Base-by-base conservation (phyloP, 1,284 basidiomycete genomes). In the Ustilago crameri region DNA sequence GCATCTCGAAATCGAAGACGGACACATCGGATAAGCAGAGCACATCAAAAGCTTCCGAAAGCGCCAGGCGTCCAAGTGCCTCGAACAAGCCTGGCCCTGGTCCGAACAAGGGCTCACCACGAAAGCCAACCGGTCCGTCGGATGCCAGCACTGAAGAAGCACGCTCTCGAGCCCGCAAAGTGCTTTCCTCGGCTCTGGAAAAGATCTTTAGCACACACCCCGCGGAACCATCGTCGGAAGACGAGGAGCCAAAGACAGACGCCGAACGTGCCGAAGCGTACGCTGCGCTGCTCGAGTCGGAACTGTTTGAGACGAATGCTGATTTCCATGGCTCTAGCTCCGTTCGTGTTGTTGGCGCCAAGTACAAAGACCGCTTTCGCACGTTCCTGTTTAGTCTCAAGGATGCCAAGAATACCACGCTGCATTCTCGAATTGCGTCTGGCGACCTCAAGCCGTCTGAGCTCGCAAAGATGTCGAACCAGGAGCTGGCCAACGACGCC, bases 331-430 rank as follows among this genome's bases (percentile, higher is more conserved):
- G 60, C 30, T 59, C 57, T 38, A 57, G 60, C 37, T 63, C 57
- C 24, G 44, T 60, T 2, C 56, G 54, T 15, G 35, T 60, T 10
- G 55, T 66, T 40, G 55, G 59, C 26, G 20, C 52, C 27, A 60
- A 60, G 52, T 83, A 83, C 57, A 79, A 79, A 45, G 80, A 82
- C 46, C 70, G 74, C 17, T 79, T 82, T 51, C 77, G 80, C 43
- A 75, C 78, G 20, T 65, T 82, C n/a, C 46, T 76, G 38, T 83
- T 83, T 62, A 81, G 75, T 66, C 71, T 83, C 27, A 82, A 80
- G 56, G 81, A 83, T 67, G 57, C 70, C 37, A 75, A 69, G 42
- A 83, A 83, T 63, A 64, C 58, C 17, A 63, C 75, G 20, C 51
- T 83, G 61, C 80, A 77, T 59, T 59, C 51, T 30, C 67, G 78